Evolutionary conservation across 352 stramenopile genomes (phyloP), one percentile per base, ranked within the genome.

Genomic region (Phytophthora lateralis): DNA sequence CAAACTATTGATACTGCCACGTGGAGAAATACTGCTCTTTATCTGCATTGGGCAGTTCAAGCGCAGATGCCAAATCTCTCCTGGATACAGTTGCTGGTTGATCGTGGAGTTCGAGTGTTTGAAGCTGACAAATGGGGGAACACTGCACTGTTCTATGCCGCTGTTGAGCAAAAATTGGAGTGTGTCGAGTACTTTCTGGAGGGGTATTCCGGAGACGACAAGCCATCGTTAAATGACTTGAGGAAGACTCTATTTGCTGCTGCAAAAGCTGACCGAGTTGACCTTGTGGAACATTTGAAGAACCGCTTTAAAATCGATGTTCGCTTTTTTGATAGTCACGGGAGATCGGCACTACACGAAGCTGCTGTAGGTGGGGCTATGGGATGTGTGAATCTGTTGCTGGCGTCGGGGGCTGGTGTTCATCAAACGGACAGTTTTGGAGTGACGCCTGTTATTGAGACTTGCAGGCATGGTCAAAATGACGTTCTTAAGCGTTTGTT

Each of bases 401-500:
- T 63, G 4, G 15, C 17, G 9, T 35, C 29, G 8, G 45, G 37
- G 12, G 35, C 21, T 1, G 10, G 45, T 4, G 0, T 30, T 2
- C 11, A 48, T 29, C 20, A 55, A 18, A 11, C 35, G 0, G 55
- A 56, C 37, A 63, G 37, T 3, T 63, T 63, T 18, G 44, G 55
- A 4, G 9, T 35, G 4, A 56, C 45, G 32, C 27, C 35, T 14
- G 11, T 55, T 12, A 15, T 50, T 12, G 45, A 63, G 5, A 37
- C 45, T 4, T 37, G 34, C 24, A 35, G 45, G 20, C 24, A 35
- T 20, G 10, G 35, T 6, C n/a, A 35, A 14, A 10, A 41, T 6
- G 34, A 55, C 14, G 15, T n/a, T 21, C 3, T 63, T 11, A 27
- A 10, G 0, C 26, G 5, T 18, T 9, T 63, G 32, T 14, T 63